Conservation (phyloP, 2,329 filamentous ascomycete species). For the Trichoderma lentiforme region DNA sequence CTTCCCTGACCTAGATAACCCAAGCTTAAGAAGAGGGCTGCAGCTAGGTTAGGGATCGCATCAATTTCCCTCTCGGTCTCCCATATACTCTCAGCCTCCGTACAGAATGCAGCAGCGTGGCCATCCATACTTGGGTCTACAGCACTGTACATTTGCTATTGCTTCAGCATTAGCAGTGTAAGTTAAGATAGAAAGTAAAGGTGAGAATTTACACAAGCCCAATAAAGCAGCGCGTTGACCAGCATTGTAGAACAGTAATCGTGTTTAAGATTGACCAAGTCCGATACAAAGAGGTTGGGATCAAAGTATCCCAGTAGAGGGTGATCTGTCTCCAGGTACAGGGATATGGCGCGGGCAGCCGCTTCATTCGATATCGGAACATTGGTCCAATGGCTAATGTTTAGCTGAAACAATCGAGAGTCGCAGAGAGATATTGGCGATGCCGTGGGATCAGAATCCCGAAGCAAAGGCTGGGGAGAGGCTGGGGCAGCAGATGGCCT, state of each 20-base stretch:
- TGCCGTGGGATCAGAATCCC: background rate
- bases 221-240: constrained; percentile 34
- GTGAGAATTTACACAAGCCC: constrained; percentile 30
- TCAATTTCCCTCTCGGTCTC: constrained; percentile 20
- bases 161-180: background rate
- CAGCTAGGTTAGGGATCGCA: constrained; percentile 30
- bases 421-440: background rate
- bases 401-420: background rate
- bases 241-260: constrained; percentile 33
- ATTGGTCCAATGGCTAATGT: constrained; percentile 31
- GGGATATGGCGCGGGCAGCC: constrained; percentile 34
- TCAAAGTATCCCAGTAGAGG: constrained; percentile 38
- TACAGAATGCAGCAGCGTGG: constrained; percentile 24
- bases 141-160: constrained; percentile 36
- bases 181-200: background rate
- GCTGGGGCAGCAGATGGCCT: too few relatives aligned
- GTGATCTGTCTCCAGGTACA: constrained; percentile 39
- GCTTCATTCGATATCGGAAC: constrained; percentile 29
- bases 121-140: constrained; percentile 26
- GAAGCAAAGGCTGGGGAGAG: too few relatives aligned
- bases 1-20: constrained; percentile 34
- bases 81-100: constrained; percentile 30
- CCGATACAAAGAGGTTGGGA: constrained; percentile 32
- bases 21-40: constrained; percentile 33
- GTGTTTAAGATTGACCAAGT: constrained; percentile 28